phyloP scores from a whole-genome alignment of 2,329 filamentous ascomycete genomes.

The Trematosphaeria pertusa region DNA sequence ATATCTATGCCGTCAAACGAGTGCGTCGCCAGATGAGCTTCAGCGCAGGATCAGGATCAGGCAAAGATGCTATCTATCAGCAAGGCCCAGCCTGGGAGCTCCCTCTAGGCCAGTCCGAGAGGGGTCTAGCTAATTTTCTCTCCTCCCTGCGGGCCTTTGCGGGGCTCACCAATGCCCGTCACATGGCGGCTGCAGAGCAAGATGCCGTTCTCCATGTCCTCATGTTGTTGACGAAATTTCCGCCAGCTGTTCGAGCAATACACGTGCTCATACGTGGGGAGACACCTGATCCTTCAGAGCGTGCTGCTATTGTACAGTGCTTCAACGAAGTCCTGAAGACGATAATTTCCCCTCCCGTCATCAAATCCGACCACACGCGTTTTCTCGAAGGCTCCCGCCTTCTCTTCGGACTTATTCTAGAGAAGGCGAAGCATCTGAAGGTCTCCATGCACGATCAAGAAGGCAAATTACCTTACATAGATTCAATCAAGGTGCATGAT shows the following conservation, averaged over 20 bases:
- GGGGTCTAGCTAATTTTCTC: conserved; percentile 45
- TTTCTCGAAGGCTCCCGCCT: conserved; percentile 45
- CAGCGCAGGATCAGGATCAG: conserved; percentile 5
- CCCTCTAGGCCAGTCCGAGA: conserved; percentile 33
- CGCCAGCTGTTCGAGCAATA: conserved; percentile 43
- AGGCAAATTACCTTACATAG: conserved; percentile 24
- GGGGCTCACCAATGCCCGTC: not conserved
- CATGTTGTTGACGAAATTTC: conserved; percentile 39
- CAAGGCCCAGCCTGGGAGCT: conserved; percentile 35
- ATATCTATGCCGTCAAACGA: conserved; percentile 36
- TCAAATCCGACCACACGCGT: conserved; percentile 31
- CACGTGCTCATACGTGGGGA: conserved; percentile 43
- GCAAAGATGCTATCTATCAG: conserved; percentile 34
- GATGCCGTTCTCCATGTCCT: conserved; percentile 40
- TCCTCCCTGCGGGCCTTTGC: conserved; percentile 44
- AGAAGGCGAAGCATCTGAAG: conserved; percentile 38
- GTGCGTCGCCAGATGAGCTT: conserved; percentile 16
- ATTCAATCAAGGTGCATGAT: conserved; percentile 33
- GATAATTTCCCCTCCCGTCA: conserved; percentile 35
- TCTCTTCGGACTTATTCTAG: conserved; percentile 46
- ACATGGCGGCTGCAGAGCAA: conserved; percentile 29
- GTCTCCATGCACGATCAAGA: conserved; percentile 11
- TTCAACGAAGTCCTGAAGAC: conserved; percentile 35
- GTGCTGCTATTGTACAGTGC: conserved; percentile 41
- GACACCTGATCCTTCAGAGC: conserved; percentile 33